Conservation (phyloP, 345 rosid genomes). For the Chamaenerion angustifolium region DNA sequence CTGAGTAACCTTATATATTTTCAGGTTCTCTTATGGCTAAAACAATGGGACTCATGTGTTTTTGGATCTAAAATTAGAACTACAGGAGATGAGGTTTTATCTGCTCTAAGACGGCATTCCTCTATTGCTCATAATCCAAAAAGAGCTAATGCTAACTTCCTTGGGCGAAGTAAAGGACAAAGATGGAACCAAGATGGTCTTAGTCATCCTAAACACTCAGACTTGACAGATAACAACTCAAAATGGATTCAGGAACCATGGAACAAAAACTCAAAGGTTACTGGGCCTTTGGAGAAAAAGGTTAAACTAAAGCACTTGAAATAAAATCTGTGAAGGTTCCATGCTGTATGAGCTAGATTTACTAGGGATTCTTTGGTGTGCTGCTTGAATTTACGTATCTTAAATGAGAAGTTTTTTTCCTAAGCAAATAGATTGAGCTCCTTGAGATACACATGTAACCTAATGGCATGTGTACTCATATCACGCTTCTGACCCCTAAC, state of each 20-base stretch:
- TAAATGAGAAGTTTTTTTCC: too few species aligned
- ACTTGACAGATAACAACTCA: constrained; percentile 17
- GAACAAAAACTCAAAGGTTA: constrained; percentile 43
- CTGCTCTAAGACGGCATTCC: constrained; percentile 77
- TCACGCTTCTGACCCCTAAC: too few species aligned
- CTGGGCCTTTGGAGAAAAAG: constrained; percentile 79
- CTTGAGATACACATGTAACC: too few species aligned
- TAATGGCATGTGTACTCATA: too few species aligned
- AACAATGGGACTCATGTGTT: constrained; percentile 98
- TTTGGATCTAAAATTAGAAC: constrained; percentile 90
- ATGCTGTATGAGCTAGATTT: background rate
- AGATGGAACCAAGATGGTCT: constrained; percentile 34
- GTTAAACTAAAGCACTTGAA: constrained; percentile 20
- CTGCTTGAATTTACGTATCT: too few species aligned
- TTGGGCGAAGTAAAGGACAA: constrained; percentile 33
- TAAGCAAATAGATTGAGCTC: too few species aligned
- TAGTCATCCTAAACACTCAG: constrained; percentile 22
- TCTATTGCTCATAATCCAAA: constrained; percentile 43
- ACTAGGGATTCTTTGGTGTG: too few species aligned
- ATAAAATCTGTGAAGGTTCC: constrained; percentile 1
- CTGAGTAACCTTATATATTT: constrained; percentile 6
- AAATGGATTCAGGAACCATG: constrained; percentile 27
- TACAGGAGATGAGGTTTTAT: constrained; percentile 77
- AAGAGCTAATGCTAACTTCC: constrained; percentile 26
- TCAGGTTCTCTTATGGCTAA: constrained; percentile 89